Base-by-base conservation (phyloP, 1,139 yeast species). In the Zygotorulaspora mrakii region DNA sequence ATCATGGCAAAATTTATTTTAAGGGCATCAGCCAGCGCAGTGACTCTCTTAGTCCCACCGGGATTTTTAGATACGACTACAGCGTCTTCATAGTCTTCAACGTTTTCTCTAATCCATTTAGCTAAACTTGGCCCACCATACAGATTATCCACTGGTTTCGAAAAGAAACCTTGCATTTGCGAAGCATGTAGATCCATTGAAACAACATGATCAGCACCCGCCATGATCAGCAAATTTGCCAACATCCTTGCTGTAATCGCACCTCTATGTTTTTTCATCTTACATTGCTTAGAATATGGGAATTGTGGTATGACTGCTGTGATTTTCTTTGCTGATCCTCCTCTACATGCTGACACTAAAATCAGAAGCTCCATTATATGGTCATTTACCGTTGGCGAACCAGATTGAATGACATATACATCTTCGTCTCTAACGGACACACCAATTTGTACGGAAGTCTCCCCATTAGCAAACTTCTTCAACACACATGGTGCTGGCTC, bases 201-300 rank as follows among this genome's bases (percentile, higher is more conserved):
- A 29, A 91, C 94, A 48, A 91, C 94, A 68, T 91, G 99, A 66
- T 94, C 98, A 16, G 97, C 98, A 49, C 99, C 99, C 1, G 99
- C 97, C 94, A 91, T 91, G 41, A 89, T 81, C 52, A 94, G 71
- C 58, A 94, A 69, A 55, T 91, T 91, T 44, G 99, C 97, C 62
- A 94, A 74, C 98, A 94, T 89, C 62, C 97, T 77, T n/a, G 98
- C 98, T 3, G 98, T 89, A 55, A 94, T 94, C 24, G 98, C 97
- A 42, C 98, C 98, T 66, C 98, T 76, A 61, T 91, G 97, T 65
- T 87, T 91, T 70, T 89, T 91, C 98, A 91, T 94, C 69, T 91
- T 91, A 49, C 91, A 80, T 66, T 94, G 98, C 64, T 91, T 94
- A 17, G 96, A 87, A 68, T 94, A 94, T 18, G 98, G 98, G 63